Evolutionary conservation across 305 asterid species (phyloP).

Genomic region (Fraxinus paxiana): DNA sequence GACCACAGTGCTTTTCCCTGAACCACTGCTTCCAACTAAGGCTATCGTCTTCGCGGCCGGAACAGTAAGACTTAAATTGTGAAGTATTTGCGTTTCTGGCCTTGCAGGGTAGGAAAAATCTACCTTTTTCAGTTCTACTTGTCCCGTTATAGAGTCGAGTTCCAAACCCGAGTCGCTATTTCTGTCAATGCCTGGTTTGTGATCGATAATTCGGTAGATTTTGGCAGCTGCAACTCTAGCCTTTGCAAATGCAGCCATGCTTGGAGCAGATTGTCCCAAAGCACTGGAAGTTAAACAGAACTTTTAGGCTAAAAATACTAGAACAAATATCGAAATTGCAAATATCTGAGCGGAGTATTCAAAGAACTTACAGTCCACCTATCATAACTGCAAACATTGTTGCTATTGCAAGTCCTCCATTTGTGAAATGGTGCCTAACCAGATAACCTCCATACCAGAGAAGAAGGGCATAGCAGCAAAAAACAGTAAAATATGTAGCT

Average conservation of each 20-base stretch:
- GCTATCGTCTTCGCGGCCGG: slow-evolving; percentile 95
- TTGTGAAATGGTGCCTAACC: slow-evolving; percentile 84
- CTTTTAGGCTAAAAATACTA: background rate
- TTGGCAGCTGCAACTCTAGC: slow-evolving; percentile 93
- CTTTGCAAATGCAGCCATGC: slow-evolving; percentile 89
- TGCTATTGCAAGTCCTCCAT: slow-evolving; percentile 96
- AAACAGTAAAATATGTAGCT: slow-evolving; percentile 87
- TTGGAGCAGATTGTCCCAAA: slow-evolving; percentile 93
- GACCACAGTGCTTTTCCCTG: slow-evolving; percentile 96
- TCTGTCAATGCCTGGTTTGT: slow-evolving; percentile 59
- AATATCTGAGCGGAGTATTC: background rate
- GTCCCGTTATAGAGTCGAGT: slow-evolving; percentile 65
- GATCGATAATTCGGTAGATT: slow-evolving; percentile 77
- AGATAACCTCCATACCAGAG: slow-evolving; percentile 95
- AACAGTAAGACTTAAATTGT: slow-evolving; percentile 57
- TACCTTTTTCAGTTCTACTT: slow-evolving; percentile 73
- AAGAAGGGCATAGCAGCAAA: slow-evolving; percentile 87
- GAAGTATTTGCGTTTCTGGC: slow-evolving; percentile 68
- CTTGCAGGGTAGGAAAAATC: slow-evolving; percentile 88
- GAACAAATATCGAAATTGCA: background rate
- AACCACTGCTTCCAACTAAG: slow-evolving; percentile 96
- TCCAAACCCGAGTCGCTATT: slow-evolving; percentile 64
- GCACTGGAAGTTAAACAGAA: slow-evolving; percentile 42
- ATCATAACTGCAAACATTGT: slow-evolving; percentile 99
- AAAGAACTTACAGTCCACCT: slow-evolving; percentile 83